Base-by-base conservation (phyloP, 2,329 filamentous ascomycete genomes). In the Xylariaceae sp. region DNA sequence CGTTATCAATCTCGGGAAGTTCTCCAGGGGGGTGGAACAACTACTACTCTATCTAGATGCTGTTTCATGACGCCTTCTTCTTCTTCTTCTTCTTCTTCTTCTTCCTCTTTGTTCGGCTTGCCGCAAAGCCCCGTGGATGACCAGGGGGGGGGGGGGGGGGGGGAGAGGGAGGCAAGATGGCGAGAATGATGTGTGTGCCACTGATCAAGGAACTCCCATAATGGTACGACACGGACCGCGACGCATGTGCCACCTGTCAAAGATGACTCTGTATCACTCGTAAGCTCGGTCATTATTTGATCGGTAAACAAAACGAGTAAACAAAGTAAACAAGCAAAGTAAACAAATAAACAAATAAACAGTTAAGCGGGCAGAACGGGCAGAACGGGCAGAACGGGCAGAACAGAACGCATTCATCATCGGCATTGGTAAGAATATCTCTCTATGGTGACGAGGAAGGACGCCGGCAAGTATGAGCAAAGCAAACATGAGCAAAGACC, bases 211-310 rank as follows among this genome's bases (percentile, higher is more conserved):
- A 12, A 6, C 8, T 34, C 19, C 19, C 8, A 8, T 44, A 35
- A 19, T 11, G 30, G 43, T 53, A 6, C 29, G 35, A 56, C 35
- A n/a, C 40, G 37, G 12, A 31, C 35, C 35, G 8, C 8, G 3
- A 48, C 51, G 50, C 43, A 41, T 41, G 49, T 41, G 30, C 32
- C 49, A 48, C 50, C 53, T 51, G 43, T 53, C 50, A 56, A 35
- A 32, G 40, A 5, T 11, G 34, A 11, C 34, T 31, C 32, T 53
- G 47, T 37, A 30, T 31, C 39, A 53, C 42, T 44, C 34, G 9
- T 19, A 12, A 35, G 50, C n/a, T 31, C 3, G 3, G 8, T 11
- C 35, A 11, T n/a, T 9, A 7, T 37, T 11, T 37, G 35, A 6
- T 3, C 8, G 8, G 8, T 3, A 37, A 11, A 37, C 35, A 37